phyloP scores from a whole-genome alignment of 306 rosid species.

The Psophocarpus tetragonolobus region DNA sequence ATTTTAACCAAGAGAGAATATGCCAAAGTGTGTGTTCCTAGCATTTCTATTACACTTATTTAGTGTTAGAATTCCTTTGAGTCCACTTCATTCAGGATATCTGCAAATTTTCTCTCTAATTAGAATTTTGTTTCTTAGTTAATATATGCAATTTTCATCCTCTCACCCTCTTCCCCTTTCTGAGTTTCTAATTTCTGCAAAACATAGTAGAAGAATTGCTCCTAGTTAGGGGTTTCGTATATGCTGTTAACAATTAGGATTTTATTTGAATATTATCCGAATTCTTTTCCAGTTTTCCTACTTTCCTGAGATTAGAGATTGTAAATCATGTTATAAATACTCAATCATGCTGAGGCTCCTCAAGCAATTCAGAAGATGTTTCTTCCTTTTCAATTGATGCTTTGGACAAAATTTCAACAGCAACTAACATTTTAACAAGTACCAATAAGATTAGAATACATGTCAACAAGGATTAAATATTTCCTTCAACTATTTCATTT shows the following conservation, averaged over 20 bases:
- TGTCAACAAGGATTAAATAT: constrained; percentile 1
- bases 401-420: constrained; percentile 8
- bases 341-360: neutral
- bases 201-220: neutral
- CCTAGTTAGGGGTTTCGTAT: neutral
- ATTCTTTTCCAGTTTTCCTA: constrained; percentile 6
- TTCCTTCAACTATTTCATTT: constrained; percentile 11
- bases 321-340: neutral
- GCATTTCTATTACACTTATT: neutral
- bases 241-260: neutral
- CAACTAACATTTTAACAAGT: neutral
- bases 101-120: neutral
- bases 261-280: neutral
- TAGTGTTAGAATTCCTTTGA: neutral
- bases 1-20: too few species aligned
- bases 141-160: neutral
- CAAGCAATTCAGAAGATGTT: neutral
- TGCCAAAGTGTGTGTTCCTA: too few species aligned
- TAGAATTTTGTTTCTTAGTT: neutral
- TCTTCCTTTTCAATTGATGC: neutral
- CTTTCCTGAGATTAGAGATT: constrained; percentile 1
- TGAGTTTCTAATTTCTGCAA: neutral
- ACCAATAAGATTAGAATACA: neutral
- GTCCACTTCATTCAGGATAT: neutral
- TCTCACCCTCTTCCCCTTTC: neutral